Base-by-base conservation (phyloP, 108 stramenopile species). In the Fistulifera solaris region DNA sequence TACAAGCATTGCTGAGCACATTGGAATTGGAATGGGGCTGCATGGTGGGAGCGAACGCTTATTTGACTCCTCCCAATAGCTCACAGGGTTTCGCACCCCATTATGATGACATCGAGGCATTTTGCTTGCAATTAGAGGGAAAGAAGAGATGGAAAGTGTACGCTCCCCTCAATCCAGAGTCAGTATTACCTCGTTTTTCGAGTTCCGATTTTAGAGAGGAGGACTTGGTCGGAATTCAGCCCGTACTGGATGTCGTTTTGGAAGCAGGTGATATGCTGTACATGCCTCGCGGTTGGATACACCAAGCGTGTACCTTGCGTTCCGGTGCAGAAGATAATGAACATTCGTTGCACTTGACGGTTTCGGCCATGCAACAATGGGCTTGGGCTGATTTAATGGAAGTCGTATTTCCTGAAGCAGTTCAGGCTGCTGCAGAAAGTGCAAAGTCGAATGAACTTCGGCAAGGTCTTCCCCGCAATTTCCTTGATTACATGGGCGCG, bases 61-160 rank as follows among this genome's bases (percentile, higher is more conserved):
- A 99, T 56, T 61, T 98, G 39, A 99, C 98, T 1, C 96, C 98
- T 4, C 68, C 74, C 4, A 50, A 62, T 4, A 68, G 73, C 8
- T 78, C 84, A n/a, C 96, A 97, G 66, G 98, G 98, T 8, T 99
- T 99, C 71, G 96, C 98, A 7, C 96, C 98, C 0, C 98, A 99
- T 66, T 99, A 95, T 57, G 98, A 99, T 66, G 96, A 99, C 61
- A 95, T 98, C 56, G 96, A 97, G 65, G 96, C 94, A 5, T 98
- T 96, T 67, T 79, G 94, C 27, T 38, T 97, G 16, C 89, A 98
- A 65, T 60, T 94, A 31, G 89, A 96, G 64, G 98, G 96, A 10
- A 63, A 42, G 17, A 97, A 96, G 55, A 71, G 85, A 51, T 97
- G 96, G 95, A 88, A 91, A 52, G 93, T 96, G 8, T 94, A 94